Base-by-base conservation (phyloP, 345 rosid species). In the Euclidium syriacum region DNA sequence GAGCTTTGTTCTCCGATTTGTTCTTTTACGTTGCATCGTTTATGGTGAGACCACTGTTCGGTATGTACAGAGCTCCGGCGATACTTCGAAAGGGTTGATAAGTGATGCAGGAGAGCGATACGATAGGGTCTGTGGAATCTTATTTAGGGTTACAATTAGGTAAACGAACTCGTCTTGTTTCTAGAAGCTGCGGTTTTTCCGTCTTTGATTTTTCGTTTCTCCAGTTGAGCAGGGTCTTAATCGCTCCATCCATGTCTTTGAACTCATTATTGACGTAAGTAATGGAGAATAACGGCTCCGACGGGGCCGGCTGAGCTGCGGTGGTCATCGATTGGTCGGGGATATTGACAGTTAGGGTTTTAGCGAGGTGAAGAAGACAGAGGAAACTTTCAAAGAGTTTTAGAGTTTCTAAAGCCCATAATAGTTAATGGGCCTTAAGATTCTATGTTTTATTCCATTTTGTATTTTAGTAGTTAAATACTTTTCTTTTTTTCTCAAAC, bases 151-250 rank as follows among this genome's bases (percentile, higher is more conserved):
- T 23, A 83, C 29, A 18, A 83, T 64, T 6, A 83, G 69, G 67
- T 81, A 77, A 0, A 83, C 3, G 38, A 77, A 77, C 35, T 81
- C 88, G 51, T 83, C 85, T 7, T 65, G 68, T 59, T 81, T n/a
- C 85, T 1, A 83, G 66, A 35, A 83, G 80, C 18, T 81, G 85
- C 29, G 82, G 78, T 6, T 83, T 81, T 33, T 73, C 68, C 32
- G 62, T 19, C 4, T 62, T 44, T 12, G 67, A 61, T 60, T 65
- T 76, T 14, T 77, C 27, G 11, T 68, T 74, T 62, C 75, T 60
- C 84, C 88, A 79, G 52, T 78, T 73, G 1, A 81, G 57, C 6
- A 83, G 75, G 4, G 88, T 75, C 4, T 73, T 75, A 4, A 75
- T 61, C 2, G 84, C 88, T 47, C 52, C 77, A 35, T 68, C 80